Evolutionary conservation across 768 basidiomycete species (phyloP), one percentile per base, ranked within the genome.

Genomic region (Leucocoprinus sp.): DNA sequence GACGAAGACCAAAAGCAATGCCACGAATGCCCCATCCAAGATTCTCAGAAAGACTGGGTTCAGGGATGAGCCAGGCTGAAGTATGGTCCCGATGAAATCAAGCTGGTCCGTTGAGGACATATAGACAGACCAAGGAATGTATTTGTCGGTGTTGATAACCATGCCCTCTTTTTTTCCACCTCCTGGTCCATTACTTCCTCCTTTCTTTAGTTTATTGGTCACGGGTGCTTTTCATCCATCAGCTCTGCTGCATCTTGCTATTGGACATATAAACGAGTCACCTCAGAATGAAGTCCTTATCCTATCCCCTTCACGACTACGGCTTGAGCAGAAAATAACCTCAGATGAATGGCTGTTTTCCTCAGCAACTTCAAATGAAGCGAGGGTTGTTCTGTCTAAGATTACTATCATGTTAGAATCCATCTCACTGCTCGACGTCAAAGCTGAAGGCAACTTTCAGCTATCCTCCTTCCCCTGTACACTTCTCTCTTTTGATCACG

Each of bases 11-110:
- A 77, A 42, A 21, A 86, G 64, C 19, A 92, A 70, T 5, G 65
- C 48, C 3, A 64, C 54, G 53, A 91, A 83, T 14, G 78, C 72
- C 38, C 64, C 68, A 59, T 89, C 84, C 27, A 85, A 68, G 6
- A 75, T 63, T 50, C 78, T 59, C 1, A 86, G 70, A 58, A 87
- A 86, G 0, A 68, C 71, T 0, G 84, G 84, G 48, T 85, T 64
- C n/a, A 87, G 64, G 2, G 85, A 83, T 2, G 85, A 88, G 18
- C 87, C 86, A 8, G 88, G 85, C 39, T 67, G 73, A 11, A 92
- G 69, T 47, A 92, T 68, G 50, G 71, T 67, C 15, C 72, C 61
- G 49, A 86, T 59, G 55, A 84, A 74, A 12, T 62, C 56, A n/a
- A 42, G 42, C 17, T 44, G 39, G 8, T 33, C 44, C 34, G 37